phyloP scores from a whole-genome alignment of 257 asterid species.

The Thymus quinquecostatus region DNA sequence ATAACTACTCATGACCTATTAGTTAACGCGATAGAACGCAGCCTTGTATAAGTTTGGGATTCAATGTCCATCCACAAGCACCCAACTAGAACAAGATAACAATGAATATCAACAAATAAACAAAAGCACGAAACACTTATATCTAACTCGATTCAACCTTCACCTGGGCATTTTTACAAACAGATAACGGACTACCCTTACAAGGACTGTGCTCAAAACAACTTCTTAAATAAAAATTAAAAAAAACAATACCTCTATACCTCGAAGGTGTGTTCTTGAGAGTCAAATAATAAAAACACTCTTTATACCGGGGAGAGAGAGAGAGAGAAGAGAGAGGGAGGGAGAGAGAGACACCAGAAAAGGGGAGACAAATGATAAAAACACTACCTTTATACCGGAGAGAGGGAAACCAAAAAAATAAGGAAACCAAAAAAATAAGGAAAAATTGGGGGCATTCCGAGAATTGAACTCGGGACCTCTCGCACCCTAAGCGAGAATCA shows the following conservation, averaged over 20 bases:
- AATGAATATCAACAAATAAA: not conserved
- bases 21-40: not conserved
- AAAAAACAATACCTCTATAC: not conserved
- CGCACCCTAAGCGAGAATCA: conserved; percentile 95
- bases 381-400: not conserved
- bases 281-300: too few relatives aligned
- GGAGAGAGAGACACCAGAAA: not conserved
- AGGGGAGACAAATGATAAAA: too few relatives aligned
- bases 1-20: not conserved
- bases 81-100: not conserved
- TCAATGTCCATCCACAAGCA: not conserved
- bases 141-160: not conserved
- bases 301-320: not conserved
- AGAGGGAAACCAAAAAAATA: not conserved
- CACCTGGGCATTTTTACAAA: not conserved
- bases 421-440: too few relatives aligned
- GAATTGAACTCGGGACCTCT: conserved; percentile 89
- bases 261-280: too few relatives aligned
- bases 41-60: not conserved
- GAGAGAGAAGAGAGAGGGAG: not conserved
- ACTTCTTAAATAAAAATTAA: too few relatives aligned
- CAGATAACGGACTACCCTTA: not conserved
- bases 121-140: too few relatives aligned
- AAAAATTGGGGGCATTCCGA: conserved; percentile 42
- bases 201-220: too few relatives aligned